Evolutionary conservation across 108 stramenopile genomes (phyloP), one percentile per base, ranked within the genome.

Genomic region (Aureococcus anophagefferens): DNA sequence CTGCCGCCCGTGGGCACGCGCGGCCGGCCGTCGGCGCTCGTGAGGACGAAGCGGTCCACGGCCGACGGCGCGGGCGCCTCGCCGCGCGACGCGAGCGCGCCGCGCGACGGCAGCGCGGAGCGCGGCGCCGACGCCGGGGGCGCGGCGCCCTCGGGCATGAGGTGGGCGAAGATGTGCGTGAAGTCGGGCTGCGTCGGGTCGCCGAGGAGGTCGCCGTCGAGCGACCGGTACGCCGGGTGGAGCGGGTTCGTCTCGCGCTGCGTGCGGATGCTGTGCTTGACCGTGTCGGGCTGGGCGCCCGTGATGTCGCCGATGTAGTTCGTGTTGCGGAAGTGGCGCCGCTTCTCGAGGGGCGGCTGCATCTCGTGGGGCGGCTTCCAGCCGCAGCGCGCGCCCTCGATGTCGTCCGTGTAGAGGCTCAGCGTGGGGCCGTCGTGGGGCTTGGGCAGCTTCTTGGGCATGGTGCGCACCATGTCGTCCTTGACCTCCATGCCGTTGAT

Each of bases 251-350:
- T 71, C 21, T 35, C 35, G 34, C 70, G 62, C 46, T 71, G 25
- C 33, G 83, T 84, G 31, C 65, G 68, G 37, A 84, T 82, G 67
- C 76, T 46, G 73, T 82, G 81, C 74, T 76, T 69, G 32, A 83
- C 67, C 25, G 83, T 80, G 66, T 82, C 83, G 33, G 79, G 66
- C 62, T 80, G 72, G n/a, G 85, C 80, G 25, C 85, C 85, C 35
- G 66, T 66, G 35, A 86, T 84, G 77, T 86, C 85, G n/a, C 78
- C 83, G 35, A 83, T 62, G 73, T 65, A 84, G 76, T 84, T 86
- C 30, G 79, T 84, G 83, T 84, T 76, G 28, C 85, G 81, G 67
- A 68, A 83, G 77, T 85, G 81, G 72, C 81, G 64, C 62, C 85
- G 79, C 64, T 51, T 59, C 67, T 79, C 80, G 33, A 79, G 32